A percentile compares a stretch with the other conserved stretches of the same genome.
Evolutionary conservation across 73 alveolate species (phyloP).

Genomic region (Effrenium voratum): DNA sequence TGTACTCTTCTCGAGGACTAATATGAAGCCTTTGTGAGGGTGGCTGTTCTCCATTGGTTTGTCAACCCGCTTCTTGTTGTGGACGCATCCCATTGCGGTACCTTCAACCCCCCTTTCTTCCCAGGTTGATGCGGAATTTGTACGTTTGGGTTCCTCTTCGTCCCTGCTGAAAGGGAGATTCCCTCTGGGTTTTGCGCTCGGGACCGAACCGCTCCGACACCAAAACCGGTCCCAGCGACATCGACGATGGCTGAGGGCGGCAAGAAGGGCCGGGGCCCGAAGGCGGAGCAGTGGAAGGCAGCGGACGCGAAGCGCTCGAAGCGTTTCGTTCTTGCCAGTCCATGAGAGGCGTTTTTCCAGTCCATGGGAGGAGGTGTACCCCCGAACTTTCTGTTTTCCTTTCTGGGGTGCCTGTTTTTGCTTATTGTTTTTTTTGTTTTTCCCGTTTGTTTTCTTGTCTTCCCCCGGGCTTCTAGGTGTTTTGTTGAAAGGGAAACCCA

Average conservation of each 20-base stretch:
- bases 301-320: neutral
- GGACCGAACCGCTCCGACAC: neutral
- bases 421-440: no score
- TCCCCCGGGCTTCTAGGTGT: no score
- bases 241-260: no score
- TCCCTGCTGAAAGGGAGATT: neutral
- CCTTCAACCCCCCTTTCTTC: neutral
- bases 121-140: neutral
- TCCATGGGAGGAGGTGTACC: neutral
- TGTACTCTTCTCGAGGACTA: no score
- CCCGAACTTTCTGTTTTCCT: neutral
- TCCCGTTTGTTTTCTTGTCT: no score
- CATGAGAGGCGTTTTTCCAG: neutral
- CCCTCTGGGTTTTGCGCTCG: neutral
- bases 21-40: no score
- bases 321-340: neutral
- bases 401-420: neutral
- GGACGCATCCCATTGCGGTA: neutral
- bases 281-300: neutral
- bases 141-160: neutral
- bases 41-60: no score
- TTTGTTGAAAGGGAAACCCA: no score
- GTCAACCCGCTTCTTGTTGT: no score
- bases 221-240: no score
- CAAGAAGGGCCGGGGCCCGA: constrained; percentile 74